These are phyloP conservation scores for Rhynchospora pubera DNA, from an alignment of 176 grass and related monocot genomes.

Conservation along the genomic window DNA sequence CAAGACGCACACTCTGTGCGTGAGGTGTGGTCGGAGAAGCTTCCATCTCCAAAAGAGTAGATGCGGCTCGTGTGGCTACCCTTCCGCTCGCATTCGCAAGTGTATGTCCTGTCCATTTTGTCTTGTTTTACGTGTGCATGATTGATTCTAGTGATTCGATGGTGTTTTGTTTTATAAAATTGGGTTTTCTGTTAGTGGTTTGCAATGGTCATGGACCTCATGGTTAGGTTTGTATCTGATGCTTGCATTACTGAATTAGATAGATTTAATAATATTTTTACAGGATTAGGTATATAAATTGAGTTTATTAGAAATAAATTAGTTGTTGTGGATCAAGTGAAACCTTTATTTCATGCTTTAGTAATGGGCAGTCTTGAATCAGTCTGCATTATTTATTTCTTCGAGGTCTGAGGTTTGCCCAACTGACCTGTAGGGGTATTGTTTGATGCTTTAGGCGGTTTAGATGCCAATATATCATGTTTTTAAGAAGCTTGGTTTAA, in stretches of 20 bases:
- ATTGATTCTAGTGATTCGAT: background rate
- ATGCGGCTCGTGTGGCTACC: constrained; percentile 80
- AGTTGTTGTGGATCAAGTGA: no score
- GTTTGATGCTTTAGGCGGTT: no score
- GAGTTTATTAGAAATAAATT: no score
- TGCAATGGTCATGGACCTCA: background rate
- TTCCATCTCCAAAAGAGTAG: constrained; percentile 95
- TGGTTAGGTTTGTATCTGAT: background rate
- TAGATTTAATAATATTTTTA: background rate
- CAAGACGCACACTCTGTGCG: constrained; percentile 94
- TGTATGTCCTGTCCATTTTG: constrained; percentile 40
- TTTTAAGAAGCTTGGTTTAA: no score
- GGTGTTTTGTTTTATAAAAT: background rate
- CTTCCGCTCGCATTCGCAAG: constrained; percentile 87
- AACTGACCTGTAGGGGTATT: background rate
- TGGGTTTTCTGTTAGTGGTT: background rate
- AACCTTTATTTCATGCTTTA: no score
- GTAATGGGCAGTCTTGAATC: background rate
- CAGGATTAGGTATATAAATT: background rate
- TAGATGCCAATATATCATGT: no score
- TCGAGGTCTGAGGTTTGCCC: background rate
- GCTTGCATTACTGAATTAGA: no score
- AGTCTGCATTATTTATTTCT: background rate
- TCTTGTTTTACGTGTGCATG: background rate
- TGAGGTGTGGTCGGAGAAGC: constrained; percentile 75